These are phyloP conservation scores for Aspergillus tamarii DNA, from an alignment of 2,329 filamentous ascomycete genomes.

Conservation along the genomic window DNA sequence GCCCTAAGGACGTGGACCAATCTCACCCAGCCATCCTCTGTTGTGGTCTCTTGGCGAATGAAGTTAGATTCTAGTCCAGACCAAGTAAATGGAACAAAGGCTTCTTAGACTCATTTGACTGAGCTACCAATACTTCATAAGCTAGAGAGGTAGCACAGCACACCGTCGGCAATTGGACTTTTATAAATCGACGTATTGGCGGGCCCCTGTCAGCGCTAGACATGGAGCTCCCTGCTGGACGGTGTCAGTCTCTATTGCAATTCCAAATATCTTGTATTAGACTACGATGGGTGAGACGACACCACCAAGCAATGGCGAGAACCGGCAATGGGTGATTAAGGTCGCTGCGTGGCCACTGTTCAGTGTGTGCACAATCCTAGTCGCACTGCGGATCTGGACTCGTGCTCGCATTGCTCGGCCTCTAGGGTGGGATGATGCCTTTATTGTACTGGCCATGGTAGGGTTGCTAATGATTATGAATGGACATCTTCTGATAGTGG, in stretches of 20 bases:
- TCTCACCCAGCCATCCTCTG: neutral
- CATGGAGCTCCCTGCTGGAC: neutral
- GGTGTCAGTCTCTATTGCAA: neutral
- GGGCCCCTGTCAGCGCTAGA: neutral
- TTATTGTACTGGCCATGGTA: slow-evolving; percentile 12
- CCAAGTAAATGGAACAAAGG: neutral
- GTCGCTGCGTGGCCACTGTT: slow-evolving; percentile 17
- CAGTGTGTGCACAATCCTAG: slow-evolving; percentile 1
- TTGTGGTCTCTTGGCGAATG: neutral
- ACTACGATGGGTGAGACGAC: neutral
- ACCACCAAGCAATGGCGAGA: neutral
- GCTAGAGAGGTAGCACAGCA: neutral
- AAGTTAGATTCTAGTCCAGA: neutral
- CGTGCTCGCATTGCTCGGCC: slow-evolving; percentile 14
- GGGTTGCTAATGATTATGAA: neutral
- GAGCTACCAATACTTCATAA: neutral
- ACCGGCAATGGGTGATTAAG: slow-evolving; percentile 17
- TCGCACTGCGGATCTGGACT: slow-evolving; percentile 9
- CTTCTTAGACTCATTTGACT: neutral
- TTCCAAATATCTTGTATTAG: neutral
- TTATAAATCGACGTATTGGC: neutral
- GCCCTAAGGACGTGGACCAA: neutral
- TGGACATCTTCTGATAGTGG: neutral
- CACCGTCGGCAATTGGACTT: neutral
- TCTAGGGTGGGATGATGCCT: slow-evolving; percentile 16